These are phyloP conservation scores for Megacollybia platyphylla DNA, from an alignment of 1,284 basidiomycete species.

Conservation along the genomic window DNA sequence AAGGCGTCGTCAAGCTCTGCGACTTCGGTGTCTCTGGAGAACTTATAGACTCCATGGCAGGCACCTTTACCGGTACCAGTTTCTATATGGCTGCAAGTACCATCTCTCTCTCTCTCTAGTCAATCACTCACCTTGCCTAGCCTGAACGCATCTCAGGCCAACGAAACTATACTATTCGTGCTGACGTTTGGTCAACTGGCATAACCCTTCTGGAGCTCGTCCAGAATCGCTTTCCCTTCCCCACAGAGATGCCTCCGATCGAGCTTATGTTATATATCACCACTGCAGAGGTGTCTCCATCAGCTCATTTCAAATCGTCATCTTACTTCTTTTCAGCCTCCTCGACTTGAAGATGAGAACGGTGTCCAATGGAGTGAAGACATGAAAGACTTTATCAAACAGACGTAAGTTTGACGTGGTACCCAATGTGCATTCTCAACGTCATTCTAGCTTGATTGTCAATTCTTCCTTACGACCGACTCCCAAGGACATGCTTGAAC, in stretches of 20 bases:
- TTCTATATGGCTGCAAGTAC: conserved; percentile 92
- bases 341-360: conserved; percentile 65
- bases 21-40: conserved; percentile 98
- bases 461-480: conserved; percentile 61
- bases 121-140: conserved; percentile 23
- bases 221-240: conserved; percentile 92
- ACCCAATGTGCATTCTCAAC: conserved; percentile 14
- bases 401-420: conserved; percentile 47
- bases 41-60: conserved; percentile 82
- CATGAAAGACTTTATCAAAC: conserved; percentile 89
- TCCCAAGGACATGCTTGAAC: conserved; percentile 75
- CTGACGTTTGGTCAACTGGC: conserved; percentile 98
- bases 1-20: conserved; percentile 84
- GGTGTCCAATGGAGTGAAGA: conserved; percentile 69
- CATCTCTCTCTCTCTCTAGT: conserved; percentile 2
- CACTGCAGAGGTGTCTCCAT: conserved; percentile 48
- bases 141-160: conserved; percentile 89
- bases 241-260: conserved; percentile 83
- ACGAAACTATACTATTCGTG: conserved; percentile 76
- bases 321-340: conserved; percentile 41
- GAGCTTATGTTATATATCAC: conserved; percentile 92
- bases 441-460: conserved; percentile 35
- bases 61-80: conserved; percentile 93
- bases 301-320: conserved; percentile 1
- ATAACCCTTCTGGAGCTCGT: conserved; percentile 90